Evolutionary conservation across 371 early-diverging fungal genomes (phyloP).

Genomic region (Rhizopus arrhizus): DNA sequence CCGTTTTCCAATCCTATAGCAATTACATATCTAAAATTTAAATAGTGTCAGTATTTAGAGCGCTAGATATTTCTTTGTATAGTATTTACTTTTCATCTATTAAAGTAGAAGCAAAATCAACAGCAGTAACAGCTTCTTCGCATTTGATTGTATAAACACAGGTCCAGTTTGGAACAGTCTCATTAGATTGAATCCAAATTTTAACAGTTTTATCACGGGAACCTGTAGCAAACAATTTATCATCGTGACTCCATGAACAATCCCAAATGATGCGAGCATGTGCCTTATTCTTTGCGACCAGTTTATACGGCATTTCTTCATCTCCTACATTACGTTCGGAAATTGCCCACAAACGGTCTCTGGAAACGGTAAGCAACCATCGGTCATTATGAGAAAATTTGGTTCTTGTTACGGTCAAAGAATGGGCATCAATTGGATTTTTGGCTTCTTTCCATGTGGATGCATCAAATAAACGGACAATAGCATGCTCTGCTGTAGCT

Average conservation of each 20-base stretch:
- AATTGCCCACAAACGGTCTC: slow-evolving; percentile 91
- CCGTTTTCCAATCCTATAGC: slow-evolving; percentile 89
- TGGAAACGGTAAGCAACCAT: slow-evolving; percentile 77
- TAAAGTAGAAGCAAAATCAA: slow-evolving; percentile 71
- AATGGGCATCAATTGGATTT: slow-evolving; percentile 70
- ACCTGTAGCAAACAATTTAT: slow-evolving; percentile 82
- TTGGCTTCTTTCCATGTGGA: slow-evolving; percentile 73
- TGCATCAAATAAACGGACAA: slow-evolving; percentile 73
- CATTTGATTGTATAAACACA: slow-evolving; percentile 67
- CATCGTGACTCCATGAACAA: slow-evolving; percentile 81
- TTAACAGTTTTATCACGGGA: slow-evolving; percentile 91
- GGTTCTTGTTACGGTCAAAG: slow-evolving; percentile 84
- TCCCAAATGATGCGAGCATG: slow-evolving; percentile 97
- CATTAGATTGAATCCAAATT: slow-evolving; percentile 62
- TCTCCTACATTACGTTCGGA: slow-evolving; percentile 60
- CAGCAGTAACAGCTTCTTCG: slow-evolving; percentile 75
- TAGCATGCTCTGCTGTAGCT: slow-evolving; percentile 75
- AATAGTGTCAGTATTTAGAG: neutral
- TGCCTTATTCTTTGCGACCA: slow-evolving; percentile 72
- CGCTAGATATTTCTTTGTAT: neutral
- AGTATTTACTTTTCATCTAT: slow-evolving; percentile 42
- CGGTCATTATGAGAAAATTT: slow-evolving; percentile 76
- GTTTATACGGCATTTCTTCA: slow-evolving; percentile 54
- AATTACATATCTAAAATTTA: slow-evolving; percentile 63
- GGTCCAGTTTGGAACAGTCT: slow-evolving; percentile 27